These are phyloP conservation scores for Isabelozyma heimii DNA, from an alignment of 805 yeast species.

Conservation along the genomic window DNA sequence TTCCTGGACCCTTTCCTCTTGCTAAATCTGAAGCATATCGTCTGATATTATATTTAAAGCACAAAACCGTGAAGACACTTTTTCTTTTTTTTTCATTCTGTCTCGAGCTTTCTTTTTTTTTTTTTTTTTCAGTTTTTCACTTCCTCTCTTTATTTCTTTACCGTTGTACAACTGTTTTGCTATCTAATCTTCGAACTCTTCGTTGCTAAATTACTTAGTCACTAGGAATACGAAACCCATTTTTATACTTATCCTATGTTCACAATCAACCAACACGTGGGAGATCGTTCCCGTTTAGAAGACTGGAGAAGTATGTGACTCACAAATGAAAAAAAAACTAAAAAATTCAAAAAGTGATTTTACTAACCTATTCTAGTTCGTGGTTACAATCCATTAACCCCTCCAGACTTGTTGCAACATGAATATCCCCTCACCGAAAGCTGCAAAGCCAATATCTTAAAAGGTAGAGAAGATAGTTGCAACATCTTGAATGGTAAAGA, in stretches of 20 bases:
- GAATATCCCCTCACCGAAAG: conserved; percentile 68
- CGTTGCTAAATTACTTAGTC: no score
- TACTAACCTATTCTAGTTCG: conserved; percentile 31
- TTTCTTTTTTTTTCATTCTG: not conserved
- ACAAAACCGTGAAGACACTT: no score
- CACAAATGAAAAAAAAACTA: not conserved
- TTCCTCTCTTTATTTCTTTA: not conserved
- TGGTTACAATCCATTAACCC: conserved; percentile 94
- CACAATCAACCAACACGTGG: conserved; percentile 77
- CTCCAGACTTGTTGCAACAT: conserved; percentile 89
- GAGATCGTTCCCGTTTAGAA: conserved; percentile 71
- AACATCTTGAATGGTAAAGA: conserved; percentile 76
- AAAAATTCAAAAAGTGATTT: no score
- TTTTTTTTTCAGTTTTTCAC: not conserved
- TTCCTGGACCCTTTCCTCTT: no score
- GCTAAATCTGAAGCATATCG: no score
- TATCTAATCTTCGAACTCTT: no score
- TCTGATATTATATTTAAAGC: no score
- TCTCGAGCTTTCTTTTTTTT: not conserved
- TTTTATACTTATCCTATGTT: conserved; percentile 49
- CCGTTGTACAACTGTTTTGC: not conserved
- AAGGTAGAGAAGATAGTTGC: conserved; percentile 74
- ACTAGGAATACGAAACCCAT: no score
- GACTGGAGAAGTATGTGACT: conserved; percentile 48
- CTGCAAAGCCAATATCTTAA: conserved; percentile 60